Conservation (phyloP, 2,329 filamentous ascomycete species). For the Aspergillus arachidicola region DNA sequence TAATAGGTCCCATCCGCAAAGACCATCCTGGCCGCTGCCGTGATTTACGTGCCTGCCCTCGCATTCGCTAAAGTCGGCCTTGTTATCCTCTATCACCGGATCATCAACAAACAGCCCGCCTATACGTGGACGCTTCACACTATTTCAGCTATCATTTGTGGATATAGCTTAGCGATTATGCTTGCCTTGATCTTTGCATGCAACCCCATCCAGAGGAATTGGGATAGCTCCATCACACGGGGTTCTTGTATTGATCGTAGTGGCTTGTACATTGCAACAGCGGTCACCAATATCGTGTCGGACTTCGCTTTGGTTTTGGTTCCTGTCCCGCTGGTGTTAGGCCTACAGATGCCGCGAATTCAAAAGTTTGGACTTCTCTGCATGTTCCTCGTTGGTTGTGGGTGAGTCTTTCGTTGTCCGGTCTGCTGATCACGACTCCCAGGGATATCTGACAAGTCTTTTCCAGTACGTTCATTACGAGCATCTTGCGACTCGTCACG, state of each 20-base stretch:
- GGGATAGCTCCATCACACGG: constrained; percentile 16
- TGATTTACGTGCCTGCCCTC: constrained; percentile 27
- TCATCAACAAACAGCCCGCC: constrained; percentile 14
- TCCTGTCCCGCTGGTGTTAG: constrained; percentile 22
- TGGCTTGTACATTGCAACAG: constrained; percentile 19
- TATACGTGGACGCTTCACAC: constrained; percentile 20
- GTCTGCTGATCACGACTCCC: too few relatives aligned
- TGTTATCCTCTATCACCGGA: constrained; percentile 28
- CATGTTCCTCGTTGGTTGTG: constrained; percentile 28
- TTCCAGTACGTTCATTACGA: too few relatives aligned
- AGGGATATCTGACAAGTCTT: too few relatives aligned
- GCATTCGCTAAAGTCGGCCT: constrained; percentile 27
- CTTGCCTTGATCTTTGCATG: constrained; percentile 23
- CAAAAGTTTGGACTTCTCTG: constrained; percentile 25
- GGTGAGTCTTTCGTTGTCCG: constrained; percentile 17
- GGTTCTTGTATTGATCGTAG: not conserved
- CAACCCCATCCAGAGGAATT: constrained; percentile 18
- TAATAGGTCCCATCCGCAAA: too few relatives aligned
- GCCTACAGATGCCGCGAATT: constrained; percentile 22
- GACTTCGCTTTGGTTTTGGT: constrained; percentile 23
- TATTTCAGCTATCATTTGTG: constrained; percentile 20
- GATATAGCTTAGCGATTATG: constrained; percentile 23
- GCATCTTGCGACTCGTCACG: too few relatives aligned
- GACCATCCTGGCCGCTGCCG: constrained; percentile 14
- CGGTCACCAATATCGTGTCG: constrained; percentile 24